Evolutionary conservation across 1,139 yeast genomes (phyloP).

Genomic region (Trichomonascaceae sp.): DNA sequence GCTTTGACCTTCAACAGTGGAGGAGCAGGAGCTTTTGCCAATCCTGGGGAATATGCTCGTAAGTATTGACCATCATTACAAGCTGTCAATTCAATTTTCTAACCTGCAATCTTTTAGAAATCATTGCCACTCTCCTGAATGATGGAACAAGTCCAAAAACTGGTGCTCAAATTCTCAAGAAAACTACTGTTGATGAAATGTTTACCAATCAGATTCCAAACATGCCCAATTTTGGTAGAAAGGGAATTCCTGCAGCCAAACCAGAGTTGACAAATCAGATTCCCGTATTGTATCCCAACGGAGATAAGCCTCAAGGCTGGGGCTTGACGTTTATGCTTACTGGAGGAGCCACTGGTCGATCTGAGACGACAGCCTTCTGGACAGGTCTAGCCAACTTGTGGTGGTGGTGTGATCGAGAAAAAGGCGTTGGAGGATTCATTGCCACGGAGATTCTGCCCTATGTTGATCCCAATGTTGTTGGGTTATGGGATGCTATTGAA

Average conservation of each 20-base stretch:
- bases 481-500: background rate
- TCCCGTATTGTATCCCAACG: slow-evolving; percentile 20
- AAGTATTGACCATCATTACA: background rate
- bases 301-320: slow-evolving; percentile 25
- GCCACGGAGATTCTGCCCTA: background rate
- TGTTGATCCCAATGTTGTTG: background rate
- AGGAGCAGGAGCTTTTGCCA: background rate
- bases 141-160: slow-evolving; percentile 32
- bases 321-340: slow-evolving; percentile 18
- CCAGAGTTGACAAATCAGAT: slow-evolving; percentile 16
- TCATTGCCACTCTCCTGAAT: slow-evolving; percentile 43
- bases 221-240: slow-evolving; percentile 20
- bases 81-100: background rate
- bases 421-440: background rate
- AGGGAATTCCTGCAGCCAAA: slow-evolving; percentile 16
- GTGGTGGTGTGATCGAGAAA: background rate
- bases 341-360: slow-evolving; percentile 38
- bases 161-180: slow-evolving; percentile 32
- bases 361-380: slow-evolving; percentile 38
- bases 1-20: background rate
- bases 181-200: slow-evolving; percentile 20
- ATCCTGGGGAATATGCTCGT: background rate
- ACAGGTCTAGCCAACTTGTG: background rate
- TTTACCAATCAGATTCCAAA: slow-evolving; percentile 23
- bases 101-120: slow-evolving; percentile 18